phyloP scores from a whole-genome alignment of 306 rosid species.

The Cajanus cajan region DNA sequence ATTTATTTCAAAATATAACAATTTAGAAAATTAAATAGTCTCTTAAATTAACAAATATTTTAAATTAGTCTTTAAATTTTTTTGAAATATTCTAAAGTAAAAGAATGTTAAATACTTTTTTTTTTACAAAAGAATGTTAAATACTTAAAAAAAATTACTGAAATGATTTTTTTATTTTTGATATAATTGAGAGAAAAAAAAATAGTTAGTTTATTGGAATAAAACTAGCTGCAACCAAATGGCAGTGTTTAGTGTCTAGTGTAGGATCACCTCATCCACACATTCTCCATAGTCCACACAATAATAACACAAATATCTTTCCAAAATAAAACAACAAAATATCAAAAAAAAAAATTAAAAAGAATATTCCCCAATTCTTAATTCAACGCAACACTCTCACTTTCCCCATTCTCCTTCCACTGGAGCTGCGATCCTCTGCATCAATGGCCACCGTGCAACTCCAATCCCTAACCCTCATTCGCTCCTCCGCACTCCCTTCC shows the following conservation, averaged over 20 bases:
- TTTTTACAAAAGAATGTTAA: background rate
- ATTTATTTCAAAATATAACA: no score
- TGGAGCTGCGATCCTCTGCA: slow-evolving; percentile 50
- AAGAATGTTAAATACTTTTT: background rate
- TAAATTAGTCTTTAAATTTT: no score
- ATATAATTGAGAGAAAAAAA: background rate
- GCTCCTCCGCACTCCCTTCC: slow-evolving; percentile 44
- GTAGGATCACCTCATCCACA: slow-evolving; percentile 15
- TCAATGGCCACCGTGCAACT: slow-evolving; percentile 70
- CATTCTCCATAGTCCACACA: no score
- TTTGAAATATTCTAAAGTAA: background rate
- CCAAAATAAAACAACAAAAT: background rate
- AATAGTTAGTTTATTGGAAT: background rate
- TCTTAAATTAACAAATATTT: no score
- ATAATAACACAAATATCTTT: background rate
- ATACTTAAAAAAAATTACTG: background rate
- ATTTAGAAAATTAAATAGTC: no score
- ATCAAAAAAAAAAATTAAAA: background rate
- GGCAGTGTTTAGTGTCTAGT: background rate
- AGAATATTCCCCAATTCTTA: background rate
- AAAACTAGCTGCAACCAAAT: background rate
- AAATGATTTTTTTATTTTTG: background rate
- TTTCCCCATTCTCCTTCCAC: slow-evolving; percentile 3
- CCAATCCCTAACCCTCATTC: slow-evolving; percentile 56
- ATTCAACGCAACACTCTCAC: background rate